phyloP scores from a whole-genome alignment of 2,329 filamentous ascomycete species.

The Ophiostoma quercus region DNA sequence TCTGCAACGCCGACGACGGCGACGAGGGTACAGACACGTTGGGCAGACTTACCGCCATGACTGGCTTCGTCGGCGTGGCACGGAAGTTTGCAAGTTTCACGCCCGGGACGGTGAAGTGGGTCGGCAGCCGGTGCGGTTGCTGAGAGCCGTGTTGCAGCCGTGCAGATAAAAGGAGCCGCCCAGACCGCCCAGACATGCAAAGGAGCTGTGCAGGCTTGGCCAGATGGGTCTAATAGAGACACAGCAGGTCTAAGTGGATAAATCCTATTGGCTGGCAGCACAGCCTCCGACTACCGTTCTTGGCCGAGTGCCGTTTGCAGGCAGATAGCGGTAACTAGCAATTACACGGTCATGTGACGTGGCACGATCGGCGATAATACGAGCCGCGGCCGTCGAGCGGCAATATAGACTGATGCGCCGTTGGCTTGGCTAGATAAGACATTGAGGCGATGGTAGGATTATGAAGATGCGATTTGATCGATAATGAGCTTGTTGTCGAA shows the following conservation, averaged over 20 bases:
- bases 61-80: slow-evolving; percentile 18
- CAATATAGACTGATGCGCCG: not conserved
- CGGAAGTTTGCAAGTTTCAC: slow-evolving; percentile 21
- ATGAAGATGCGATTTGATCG: not conserved
- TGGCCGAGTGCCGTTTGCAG: slow-evolving; percentile 19
- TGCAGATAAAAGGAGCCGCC: slow-evolving; percentile 11
- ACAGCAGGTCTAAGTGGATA: not conserved
- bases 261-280: slow-evolving; percentile 9
- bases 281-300: slow-evolving; percentile 19
- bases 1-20: not conserved
- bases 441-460: not conserved
- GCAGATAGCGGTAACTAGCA: not conserved
- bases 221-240: slow-evolving; percentile 15
- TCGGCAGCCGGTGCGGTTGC: slow-evolving; percentile 18
- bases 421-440: not conserved
- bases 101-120: slow-evolving; percentile 20
- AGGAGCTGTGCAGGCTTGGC: slow-evolving; percentile 3
- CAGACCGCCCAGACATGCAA: slow-evolving; percentile 11
- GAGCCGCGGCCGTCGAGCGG: slow-evolving; percentile 1
- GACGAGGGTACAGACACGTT: not conserved
- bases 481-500: not conserved
- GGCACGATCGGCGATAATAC: not conserved
- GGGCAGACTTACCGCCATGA: not conserved
- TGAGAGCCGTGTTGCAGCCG: slow-evolving; percentile 17
- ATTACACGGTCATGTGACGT: slow-evolving; percentile 7